Evolutionary conservation across 2,329 filamentous ascomycete species (phyloP).

Genomic region (Verticillium nubilum): DNA sequence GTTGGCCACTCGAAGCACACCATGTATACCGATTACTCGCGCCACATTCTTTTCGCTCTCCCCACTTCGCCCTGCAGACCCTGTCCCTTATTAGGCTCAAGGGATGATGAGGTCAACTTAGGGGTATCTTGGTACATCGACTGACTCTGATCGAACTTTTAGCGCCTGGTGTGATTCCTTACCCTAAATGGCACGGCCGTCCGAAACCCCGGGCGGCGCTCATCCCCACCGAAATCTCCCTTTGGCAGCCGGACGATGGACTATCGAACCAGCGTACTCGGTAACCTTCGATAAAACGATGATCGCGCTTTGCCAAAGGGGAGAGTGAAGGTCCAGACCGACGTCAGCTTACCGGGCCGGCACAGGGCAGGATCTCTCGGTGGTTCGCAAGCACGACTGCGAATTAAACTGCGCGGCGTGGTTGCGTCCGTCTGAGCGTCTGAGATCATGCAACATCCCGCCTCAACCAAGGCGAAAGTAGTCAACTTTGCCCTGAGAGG

Average conservation of each 20-base stretch:
- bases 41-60: background rate
- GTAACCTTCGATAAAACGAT: background rate
- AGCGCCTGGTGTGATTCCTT: background rate
- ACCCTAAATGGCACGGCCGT: background rate
- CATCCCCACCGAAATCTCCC: background rate
- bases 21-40: background rate
- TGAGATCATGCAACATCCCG: conserved; percentile 3
- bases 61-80: background rate
- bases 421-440: background rate
- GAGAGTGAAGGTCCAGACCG: background rate
- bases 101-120: background rate
- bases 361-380: background rate
- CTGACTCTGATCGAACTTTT: background rate
- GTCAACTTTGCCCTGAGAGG: background rate
- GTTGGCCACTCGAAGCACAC: background rate
- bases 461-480: background rate
- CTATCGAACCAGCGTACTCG: background rate
- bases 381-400: background rate
- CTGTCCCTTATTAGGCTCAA: background rate
- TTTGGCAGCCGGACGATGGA: background rate
- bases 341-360: background rate
- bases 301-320: background rate
- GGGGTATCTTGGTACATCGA: background rate
- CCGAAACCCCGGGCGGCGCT: background rate
- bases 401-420: background rate